Base-by-base conservation (phyloP, 768 basidiomycete genomes). In the Rhizopogon vinicolor region DNA sequence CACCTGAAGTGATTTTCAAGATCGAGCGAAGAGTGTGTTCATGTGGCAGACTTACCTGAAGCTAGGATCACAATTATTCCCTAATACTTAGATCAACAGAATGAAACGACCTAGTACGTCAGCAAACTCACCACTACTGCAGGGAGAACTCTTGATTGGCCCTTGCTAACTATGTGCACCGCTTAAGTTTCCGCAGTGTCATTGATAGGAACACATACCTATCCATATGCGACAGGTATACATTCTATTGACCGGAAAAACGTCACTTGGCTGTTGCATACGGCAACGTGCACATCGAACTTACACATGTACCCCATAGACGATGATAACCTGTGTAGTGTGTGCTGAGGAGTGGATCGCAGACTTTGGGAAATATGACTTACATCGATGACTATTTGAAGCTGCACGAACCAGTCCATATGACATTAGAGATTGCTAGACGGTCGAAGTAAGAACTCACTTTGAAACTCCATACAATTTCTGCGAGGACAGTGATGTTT, bases 401-500 rank as follows among this genome's bases (percentile, higher is more conserved):
- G 48, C 48, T 49, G 19, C 5, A 37, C 8, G 8, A 37, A 19
- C 13, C 4, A 9, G 22, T 35, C 18, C 33, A 35, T 12, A 48
- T 13, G 2, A 9, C 8, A 6, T 18, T 19, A 22, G 7, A 18
- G n/a, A 0, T 19, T 19, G 12, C 7, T 1, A 8, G 19, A 49
- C 5, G 14, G 5, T 7, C 14, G 10, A 33, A 22, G 18, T 35
- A 35, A 7, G 10, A 5, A 33, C 52, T 33, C 10, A 53, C 52
- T 48, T 10, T 31, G 16, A 55, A 42, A 18, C 40, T 25, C 74
- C 73, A 72, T 22, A 62, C 69, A 6, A 72, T 65, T 7, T 53
- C 61, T 6, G 64, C 51, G 28, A 74, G 52, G 19, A 61, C 62
- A 7, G 55, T 3, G 3, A 70, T 67, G 56, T 73, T 70, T 31